Conservation (phyloP, 306 rosid genomes). For the Lithocarpus polystachyus region DNA sequence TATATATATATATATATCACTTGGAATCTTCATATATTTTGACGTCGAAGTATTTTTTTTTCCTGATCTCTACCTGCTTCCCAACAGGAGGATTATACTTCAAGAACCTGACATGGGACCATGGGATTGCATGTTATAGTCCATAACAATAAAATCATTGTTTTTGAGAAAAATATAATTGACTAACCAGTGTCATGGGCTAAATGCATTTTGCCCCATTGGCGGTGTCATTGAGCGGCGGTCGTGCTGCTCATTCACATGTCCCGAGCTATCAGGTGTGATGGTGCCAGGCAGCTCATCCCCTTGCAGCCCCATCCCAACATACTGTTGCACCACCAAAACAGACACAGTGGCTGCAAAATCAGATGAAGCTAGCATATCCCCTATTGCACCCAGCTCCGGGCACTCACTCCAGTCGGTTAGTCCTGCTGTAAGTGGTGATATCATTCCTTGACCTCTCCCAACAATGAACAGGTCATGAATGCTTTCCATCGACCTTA, state of each 20-base stretch:
- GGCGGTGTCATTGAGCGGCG: constrained; percentile 1
- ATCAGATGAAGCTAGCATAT: constrained; percentile 80
- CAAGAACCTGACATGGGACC: too few relatives aligned
- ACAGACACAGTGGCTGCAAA: constrained; percentile 81
- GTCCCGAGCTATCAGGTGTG: constrained; percentile 15
- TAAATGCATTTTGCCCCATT: constrained; percentile 9
- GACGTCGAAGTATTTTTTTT: too few relatives aligned
- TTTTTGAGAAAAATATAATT: too few relatives aligned
- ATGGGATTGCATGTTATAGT: too few relatives aligned
- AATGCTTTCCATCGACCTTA: constrained; percentile 57
- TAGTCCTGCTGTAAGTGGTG: constrained; percentile 82
- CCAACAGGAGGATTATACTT: too few relatives aligned
- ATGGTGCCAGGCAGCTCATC: constrained; percentile 10
- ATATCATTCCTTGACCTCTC: constrained; percentile 70
- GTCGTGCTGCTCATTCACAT: neutral
- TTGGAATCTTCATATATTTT: too few relatives aligned
- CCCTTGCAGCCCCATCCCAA: constrained; percentile 28
- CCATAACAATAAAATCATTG: too few relatives aligned
- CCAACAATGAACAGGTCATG: constrained; percentile 86
- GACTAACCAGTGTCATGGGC: neutral
- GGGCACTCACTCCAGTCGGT: constrained; percentile 99
- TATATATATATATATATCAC: too few relatives aligned
- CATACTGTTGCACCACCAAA: constrained; percentile 71
- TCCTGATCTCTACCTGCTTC: too few relatives aligned
- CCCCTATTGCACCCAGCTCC: constrained; percentile 89